phyloP scores from a whole-genome alignment of 352 stramenopile species.

The Phytophthora pluvialis region DNA sequence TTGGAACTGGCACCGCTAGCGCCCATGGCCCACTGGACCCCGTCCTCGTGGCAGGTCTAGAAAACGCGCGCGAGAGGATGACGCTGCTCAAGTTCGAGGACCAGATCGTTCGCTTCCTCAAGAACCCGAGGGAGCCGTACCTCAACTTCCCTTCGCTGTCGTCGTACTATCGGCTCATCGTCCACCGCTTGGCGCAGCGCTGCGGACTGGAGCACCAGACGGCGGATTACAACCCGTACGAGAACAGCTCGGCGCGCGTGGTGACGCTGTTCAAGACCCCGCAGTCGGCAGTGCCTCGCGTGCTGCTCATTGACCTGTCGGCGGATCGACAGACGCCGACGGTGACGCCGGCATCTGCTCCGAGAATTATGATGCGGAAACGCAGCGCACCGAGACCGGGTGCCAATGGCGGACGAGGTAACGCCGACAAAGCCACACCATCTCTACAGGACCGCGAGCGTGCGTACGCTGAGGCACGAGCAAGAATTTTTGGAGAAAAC shows the following conservation, averaged over 20 bases:
- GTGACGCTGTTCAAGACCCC: conserved; percentile 92
- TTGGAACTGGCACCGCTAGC: conserved; percentile 68
- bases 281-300: conserved; percentile 73
- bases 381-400: conserved; percentile 41
- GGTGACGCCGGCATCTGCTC: conserved; percentile 75
- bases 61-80: conserved; percentile 82
- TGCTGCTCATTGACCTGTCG: conserved; percentile 91
- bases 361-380: conserved; percentile 95
- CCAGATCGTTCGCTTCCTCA: conserved; percentile 86
- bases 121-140: conserved; percentile 63
- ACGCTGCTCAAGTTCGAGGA: conserved; percentile 89
- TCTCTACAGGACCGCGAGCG: conserved; percentile 93
- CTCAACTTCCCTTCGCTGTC: conserved; percentile 85
- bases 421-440: conserved; percentile 60
- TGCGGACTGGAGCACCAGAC: conserved; percentile 92
- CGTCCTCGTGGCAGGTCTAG: conserved; percentile 76
- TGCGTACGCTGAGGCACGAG: conserved; percentile 93
- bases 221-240: conserved; percentile 71
- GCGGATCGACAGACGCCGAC: conserved; percentile 65
- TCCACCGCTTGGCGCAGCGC: conserved; percentile 94
- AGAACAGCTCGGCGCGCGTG: conserved; percentile 71
- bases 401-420: conserved; percentile 48
- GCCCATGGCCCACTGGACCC: conserved; percentile 73
- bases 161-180: conserved; percentile 89
- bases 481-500: conserved; percentile 93